Base-by-base conservation (phyloP, 2,329 filamentous ascomycete genomes). In the Ceratocystis variospora region DNA sequence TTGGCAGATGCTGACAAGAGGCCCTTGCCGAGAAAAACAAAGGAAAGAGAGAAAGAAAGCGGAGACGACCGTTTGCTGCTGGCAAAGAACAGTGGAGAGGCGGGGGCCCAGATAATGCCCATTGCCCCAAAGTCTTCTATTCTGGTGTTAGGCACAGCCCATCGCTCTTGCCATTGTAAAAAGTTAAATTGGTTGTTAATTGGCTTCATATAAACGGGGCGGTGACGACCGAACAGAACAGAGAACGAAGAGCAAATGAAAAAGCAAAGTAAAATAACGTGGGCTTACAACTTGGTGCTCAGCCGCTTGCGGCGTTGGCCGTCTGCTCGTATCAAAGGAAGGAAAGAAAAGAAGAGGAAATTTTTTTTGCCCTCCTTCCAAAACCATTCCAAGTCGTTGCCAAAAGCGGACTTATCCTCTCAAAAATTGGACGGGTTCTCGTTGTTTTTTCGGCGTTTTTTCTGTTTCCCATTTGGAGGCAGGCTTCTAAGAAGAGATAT, bases 271-370 rank as follows among this genome's bases (percentile, higher is more conserved):
- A 53, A 12, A 3, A 12, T 53, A 5, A 2, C n/a, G 17, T 12
- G n/a, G 48, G 22, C 48, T 25, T 57, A 17, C 22, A 33, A 7
- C 12, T 33, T 57, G 22, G 25, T 41, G 50, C 10, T 31, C 53
- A 57, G n/a, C 53, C 53, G 53, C 53, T 57, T 57, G 22, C 53
- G 53, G 53, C 53, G 22, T n/a, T 57, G 28, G 10, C 53, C 53
- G 53, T 57, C 53, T 57, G 15, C 25, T 6, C 53, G 37, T 15
- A 41, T 41, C 37, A 41, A 12, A 1, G 37, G 37, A 41, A 41
- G 37, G 37, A 41, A 12, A 12, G 22, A 31, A 15, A 28, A 28
- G 12, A 57, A 31, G 28, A 8, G n/a, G 5, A 33, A 57, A 17
- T 6, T 53, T 22, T 53, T 53, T 28, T 28, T 5, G 4, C 48